phyloP scores from a whole-genome alignment of 139 green algal genomes.

The Volvox reticuliferus region DNA sequence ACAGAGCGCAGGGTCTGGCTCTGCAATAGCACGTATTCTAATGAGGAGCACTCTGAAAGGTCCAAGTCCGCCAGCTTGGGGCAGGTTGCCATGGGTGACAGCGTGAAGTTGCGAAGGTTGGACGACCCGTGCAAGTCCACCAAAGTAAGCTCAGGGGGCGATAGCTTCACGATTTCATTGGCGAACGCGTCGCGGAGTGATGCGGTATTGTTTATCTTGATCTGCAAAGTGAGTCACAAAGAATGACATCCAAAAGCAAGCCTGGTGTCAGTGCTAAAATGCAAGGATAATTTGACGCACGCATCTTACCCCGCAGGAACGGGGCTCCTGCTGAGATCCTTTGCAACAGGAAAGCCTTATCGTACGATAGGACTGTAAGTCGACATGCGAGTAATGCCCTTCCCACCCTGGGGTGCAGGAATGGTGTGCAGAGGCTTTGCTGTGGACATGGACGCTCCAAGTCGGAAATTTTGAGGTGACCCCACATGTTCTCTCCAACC shows the following conservation, averaged over 20 bases:
- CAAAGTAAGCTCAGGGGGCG: conserved; percentile 71
- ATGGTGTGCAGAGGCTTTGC: no score
- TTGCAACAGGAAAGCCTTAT: background rate
- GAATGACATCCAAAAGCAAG: background rate
- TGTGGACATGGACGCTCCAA: no score
- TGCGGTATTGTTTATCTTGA: conserved; percentile 71
- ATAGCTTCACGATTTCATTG: conserved; percentile 83
- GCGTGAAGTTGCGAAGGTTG: conserved; percentile 78
- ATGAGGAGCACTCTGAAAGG: conserved; percentile 66
- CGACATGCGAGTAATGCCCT: no score
- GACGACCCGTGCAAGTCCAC: conserved; percentile 68
- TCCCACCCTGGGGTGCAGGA: no score
- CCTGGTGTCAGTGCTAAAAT: no score
- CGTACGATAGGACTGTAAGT: no score
- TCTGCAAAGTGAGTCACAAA: conserved; percentile 47
- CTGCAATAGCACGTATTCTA: conserved; percentile 82
- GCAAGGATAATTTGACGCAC: background rate
- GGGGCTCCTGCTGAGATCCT: background rate
- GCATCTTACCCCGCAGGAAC: background rate
- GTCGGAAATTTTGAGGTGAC: no score
- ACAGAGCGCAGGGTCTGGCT: conserved; percentile 67
- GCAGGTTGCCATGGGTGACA: conserved; percentile 74
- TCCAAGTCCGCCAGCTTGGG: conserved; percentile 73
- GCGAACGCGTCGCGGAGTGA: conserved; percentile 81
- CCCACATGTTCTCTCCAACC: no score